Evolutionary conservation across 257 asterid species (phyloP).

Genomic region (Nicotiana sylvestris): DNA sequence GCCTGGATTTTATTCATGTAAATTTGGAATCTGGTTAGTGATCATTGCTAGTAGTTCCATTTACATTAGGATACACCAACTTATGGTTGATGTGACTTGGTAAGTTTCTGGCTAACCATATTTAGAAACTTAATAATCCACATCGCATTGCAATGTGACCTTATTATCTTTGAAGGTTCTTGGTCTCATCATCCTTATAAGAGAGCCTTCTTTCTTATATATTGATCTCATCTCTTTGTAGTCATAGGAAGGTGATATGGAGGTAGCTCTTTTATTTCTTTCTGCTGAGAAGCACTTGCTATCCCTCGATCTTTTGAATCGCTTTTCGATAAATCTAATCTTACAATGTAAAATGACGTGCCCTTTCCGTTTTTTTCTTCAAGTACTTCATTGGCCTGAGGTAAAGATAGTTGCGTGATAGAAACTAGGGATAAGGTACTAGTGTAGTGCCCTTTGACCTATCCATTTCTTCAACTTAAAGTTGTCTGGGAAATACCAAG

Average conservation of each 20-base stretch:
- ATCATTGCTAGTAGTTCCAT: background rate
- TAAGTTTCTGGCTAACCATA: background rate
- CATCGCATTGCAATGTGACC: background rate
- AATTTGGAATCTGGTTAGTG: background rate
- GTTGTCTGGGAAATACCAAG: background rate
- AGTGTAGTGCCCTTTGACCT: background rate
- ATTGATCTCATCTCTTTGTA: background rate
- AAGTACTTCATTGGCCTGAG: background rate
- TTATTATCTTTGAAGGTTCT: background rate
- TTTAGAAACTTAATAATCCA: background rate
- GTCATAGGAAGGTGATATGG: background rate
- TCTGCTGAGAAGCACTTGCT: background rate
- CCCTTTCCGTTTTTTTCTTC: background rate
- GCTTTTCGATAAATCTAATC: background rate
- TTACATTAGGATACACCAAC: background rate
- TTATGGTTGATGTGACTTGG: background rate
- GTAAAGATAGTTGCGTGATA: background rate
- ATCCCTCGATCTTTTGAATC: background rate
- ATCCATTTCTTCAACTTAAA: background rate
- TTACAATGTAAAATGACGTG: background rate
- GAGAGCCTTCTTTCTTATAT: background rate
- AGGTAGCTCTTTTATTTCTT: background rate
- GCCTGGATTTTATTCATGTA: background rate
- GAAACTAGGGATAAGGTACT: background rate
- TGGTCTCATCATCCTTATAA: background rate